Percentiles rank a stretch among this genome's conserved stretches.
These are phyloP conservation scores for Termitomyces sp. DNA, from an alignment of 768 basidiomycete species.

Conservation along the genomic window DNA sequence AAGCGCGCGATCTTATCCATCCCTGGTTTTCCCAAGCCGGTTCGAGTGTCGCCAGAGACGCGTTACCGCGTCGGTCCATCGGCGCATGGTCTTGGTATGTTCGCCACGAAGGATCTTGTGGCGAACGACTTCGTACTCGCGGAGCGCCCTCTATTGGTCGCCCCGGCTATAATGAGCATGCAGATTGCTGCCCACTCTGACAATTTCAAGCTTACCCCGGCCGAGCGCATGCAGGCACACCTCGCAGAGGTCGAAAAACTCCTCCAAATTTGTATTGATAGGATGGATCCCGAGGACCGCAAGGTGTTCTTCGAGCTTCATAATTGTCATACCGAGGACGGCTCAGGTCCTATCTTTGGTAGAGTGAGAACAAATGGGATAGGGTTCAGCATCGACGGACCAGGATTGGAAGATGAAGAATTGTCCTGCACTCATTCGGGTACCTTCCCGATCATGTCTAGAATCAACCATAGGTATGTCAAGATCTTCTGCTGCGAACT, in stretches of 20 bases:
- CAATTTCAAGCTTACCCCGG: background rate
- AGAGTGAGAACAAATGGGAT: constrained; percentile 26
- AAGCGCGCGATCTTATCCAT: background rate
- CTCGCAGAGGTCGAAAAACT: constrained; percentile 1
- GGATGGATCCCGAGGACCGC: constrained; percentile 20
- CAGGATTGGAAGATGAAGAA: background rate
- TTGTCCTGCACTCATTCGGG: background rate
- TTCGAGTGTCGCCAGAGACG: background rate
- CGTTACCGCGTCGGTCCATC: background rate
- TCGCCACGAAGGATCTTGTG: constrained; percentile 19
- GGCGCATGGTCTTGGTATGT: constrained; percentile 23
- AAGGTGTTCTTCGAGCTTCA: constrained; percentile 22
- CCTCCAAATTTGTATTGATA: constrained; percentile 13
- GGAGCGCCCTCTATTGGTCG: constrained; percentile 26
- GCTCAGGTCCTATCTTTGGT: constrained; percentile 24
- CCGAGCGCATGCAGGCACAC: background rate
- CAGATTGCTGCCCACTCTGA: background rate
- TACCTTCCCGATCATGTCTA: background rate
- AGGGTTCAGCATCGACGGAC: background rate
- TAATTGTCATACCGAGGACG: constrained; percentile 13
- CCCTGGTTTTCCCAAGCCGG: background rate
- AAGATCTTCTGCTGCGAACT: background rate
- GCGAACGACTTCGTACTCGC: constrained; percentile 28
- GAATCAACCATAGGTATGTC: background rate
- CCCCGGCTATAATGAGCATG: background rate